These are phyloP conservation scores for Xylaria acuta DNA, from an alignment of 495 filamentous ascomycete genomes.

Conservation along the genomic window DNA sequence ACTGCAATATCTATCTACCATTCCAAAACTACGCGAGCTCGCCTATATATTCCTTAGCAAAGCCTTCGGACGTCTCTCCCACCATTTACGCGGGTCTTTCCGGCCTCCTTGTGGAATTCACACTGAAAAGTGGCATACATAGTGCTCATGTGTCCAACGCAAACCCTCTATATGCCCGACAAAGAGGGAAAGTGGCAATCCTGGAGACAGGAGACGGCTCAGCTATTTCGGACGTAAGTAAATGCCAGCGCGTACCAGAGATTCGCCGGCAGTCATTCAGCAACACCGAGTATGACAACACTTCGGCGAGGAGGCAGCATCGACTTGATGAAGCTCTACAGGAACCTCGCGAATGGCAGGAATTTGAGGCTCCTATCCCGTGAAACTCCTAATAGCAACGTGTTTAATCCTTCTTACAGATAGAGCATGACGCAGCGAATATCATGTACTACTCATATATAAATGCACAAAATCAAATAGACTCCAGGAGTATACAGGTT, in stretches of 20 bases:
- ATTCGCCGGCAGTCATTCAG: constrained; percentile 20
- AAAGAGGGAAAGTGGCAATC: constrained; percentile 19
- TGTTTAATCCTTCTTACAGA: not conserved
- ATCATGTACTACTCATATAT: not conserved
- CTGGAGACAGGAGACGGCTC: constrained; percentile 28
- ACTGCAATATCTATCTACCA: constrained; percentile 48
- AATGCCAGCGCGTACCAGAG: constrained; percentile 22
- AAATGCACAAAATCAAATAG: not conserved
- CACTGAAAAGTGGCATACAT: constrained; percentile 25
- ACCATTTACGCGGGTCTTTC: constrained; percentile 51
- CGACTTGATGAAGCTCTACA: constrained; percentile 26
- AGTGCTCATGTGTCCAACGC: not conserved
- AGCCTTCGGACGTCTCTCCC: constrained; percentile 48
- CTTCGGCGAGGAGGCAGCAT: constrained; percentile 17
- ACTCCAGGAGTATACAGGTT: not conserved
- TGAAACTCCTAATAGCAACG: not conserved
- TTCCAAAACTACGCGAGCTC: constrained; percentile 28
- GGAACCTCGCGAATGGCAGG: constrained; percentile 16
- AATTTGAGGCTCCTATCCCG: not conserved
- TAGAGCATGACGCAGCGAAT: not conserved
- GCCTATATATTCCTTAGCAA: constrained; percentile 49
- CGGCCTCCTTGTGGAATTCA: constrained; percentile 47
- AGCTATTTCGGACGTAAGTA: constrained; percentile 17
- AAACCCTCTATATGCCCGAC: constrained; percentile 1
- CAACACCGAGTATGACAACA: not conserved